Evolutionary conservation across 2,329 filamentous ascomycete genomes (phyloP).

Genomic region (Paraconiothyrium sp.): DNA sequence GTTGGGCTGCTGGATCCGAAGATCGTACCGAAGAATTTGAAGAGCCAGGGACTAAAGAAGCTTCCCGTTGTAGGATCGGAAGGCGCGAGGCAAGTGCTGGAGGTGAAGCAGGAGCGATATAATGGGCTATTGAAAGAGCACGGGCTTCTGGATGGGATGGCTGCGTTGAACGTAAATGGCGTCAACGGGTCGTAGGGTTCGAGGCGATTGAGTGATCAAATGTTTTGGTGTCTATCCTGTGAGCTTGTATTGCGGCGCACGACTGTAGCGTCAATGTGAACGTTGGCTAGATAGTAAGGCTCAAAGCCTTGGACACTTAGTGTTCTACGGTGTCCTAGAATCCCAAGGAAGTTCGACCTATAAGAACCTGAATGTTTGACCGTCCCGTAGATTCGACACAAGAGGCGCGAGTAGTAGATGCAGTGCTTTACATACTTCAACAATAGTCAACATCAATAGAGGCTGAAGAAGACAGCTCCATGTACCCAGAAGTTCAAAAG

Average conservation of each 20-base stretch:
- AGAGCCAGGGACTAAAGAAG: slow-evolving; percentile 50
- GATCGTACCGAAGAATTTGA: slow-evolving; percentile 57
- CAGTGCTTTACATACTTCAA: no score
- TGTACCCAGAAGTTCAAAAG: no score
- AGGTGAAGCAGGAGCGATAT: slow-evolving; percentile 52
- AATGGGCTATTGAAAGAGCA: slow-evolving; percentile 51
- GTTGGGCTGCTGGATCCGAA: slow-evolving; percentile 65
- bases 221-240: background rate
- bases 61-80: slow-evolving; percentile 54
- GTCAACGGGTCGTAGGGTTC: slow-evolving; percentile 21
- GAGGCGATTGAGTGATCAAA: background rate
- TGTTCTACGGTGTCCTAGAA: no score
- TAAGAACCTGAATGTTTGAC: no score
- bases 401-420: no score
- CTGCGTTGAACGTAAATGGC: slow-evolving; percentile 19
- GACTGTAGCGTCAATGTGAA: background rate
- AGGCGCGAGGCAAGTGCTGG: slow-evolving; percentile 54
- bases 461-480: no score
- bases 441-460: no score
- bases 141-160: slow-evolving; percentile 42
- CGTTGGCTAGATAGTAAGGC: no score
- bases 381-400: no score
- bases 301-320: no score
- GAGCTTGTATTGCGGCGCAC: background rate
- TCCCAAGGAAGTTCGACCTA: no score